Base-by-base conservation (phyloP, 345 rosid species). In the Cardamine resedifolia region DNA sequence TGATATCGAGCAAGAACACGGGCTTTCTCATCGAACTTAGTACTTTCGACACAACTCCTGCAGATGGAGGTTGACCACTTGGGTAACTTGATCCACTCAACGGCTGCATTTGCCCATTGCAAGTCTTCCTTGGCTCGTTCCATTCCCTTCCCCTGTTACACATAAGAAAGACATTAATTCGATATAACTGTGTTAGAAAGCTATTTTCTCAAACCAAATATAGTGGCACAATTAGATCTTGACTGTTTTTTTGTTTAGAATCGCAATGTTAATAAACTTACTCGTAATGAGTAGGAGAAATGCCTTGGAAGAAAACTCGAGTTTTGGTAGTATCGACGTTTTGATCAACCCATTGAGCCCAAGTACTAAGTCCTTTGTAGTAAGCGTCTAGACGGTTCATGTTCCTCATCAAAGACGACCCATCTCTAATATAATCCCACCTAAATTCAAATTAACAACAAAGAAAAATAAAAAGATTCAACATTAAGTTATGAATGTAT, bases 261-360 rank as follows among this genome's bases (percentile, higher is more conserved):
- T 50, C 0, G 5, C 8, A 28, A 14, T 10, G 9, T 4, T 3
- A 39, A 19, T 12, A 5, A 60, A 79, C 95, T 89, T 82, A 91
- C 98, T 61, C 74, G 41, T 91, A 94, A 66, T 91, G 98, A 23
- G 98, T 94, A 10, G 98, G 97, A 60, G 98, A 94, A 73, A 94
- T 89, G 74, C 93, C 97, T 77, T 94, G 98, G 85, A 89, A 94
- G 87, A 91, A 88, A 66, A 91, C 96, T 77, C 74, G 59, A 55
- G 98, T 94, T 71, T 71, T 83, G 5, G 87, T 26, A n/a, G 91
- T 62, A 75, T 94, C 91, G 3, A 94, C 83, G 67, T 87, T 84
- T 53, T 16, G 76, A 58, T 94, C 96, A 57, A 88, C 93, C 98
- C 98, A 94, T 58, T 59, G 81, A 55, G 73, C 87, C 98, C 98